Evolutionary conservation across 139 green algal species (phyloP), one percentile per base, ranked within the genome.

Genomic region (Coelastrella sp.): DNA sequence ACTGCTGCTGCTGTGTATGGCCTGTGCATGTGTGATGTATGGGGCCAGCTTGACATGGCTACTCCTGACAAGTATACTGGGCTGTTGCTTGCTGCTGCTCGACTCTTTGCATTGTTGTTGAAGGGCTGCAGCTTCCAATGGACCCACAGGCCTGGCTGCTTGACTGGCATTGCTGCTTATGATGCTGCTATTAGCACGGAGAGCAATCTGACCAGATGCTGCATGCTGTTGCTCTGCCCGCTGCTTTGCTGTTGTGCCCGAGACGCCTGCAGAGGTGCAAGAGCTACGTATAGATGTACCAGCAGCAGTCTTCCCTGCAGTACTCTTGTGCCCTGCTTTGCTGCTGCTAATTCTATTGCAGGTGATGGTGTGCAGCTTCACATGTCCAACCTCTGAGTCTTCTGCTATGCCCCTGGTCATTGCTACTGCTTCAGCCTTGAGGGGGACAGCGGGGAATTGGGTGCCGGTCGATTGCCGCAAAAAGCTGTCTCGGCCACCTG

Each of bases 21-120:
- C 50, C 9, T 11, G 13, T 17, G 4, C 32, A 67, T 38, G 23
- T 4, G 30, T 35, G 5, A 38, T 9, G 32, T 34, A 2, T 3
- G 71, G 35, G 53, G 69, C 75, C 23, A 72, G 53, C 75, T 35
- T 69, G 11, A 82, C 34, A 50, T 71, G 37, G 23, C 75, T 82
- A 5, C 51, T 80, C 72, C 72, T 80, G 27, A 80, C 72, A 25
- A 1, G 21, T 19, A 27, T n/a, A 30, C 32, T 23, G 27, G 17
- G 8, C 30, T 5, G n/a, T 30, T 43, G 13, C n/a, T 19, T 60
- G 40, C 23, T 78, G 68, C n/a, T n/a, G n/a, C n/a, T n/a, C n/a
- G n/a, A n/a, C n/a, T n/a, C n/a, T n/a, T n/a, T n/a, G n/a, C n/a
- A n/a, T n/a, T n/a, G n/a, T n/a, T n/a, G n/a, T n/a, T n/a, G n/a